phyloP scores from a whole-genome alignment of 2,329 filamentous ascomycete genomes.

The Colletotrichum sp. region DNA sequence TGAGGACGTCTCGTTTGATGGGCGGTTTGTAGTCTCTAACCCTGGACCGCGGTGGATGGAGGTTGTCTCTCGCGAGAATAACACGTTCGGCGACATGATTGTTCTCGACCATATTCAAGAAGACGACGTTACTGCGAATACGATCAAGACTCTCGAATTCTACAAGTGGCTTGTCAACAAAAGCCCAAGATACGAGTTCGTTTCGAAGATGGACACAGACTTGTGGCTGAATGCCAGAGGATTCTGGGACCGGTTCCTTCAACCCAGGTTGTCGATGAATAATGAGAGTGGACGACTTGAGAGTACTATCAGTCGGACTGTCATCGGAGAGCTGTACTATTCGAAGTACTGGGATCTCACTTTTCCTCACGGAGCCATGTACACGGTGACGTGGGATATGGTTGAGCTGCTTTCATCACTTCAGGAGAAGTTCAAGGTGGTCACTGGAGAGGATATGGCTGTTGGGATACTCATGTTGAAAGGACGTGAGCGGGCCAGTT shows the following conservation, averaged over 20 bases:
- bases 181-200: constrained; percentile 30
- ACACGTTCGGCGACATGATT: constrained; percentile 37
- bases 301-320: constrained; percentile 26
- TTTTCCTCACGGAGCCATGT: constrained; percentile 37
- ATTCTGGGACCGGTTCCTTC: constrained; percentile 34
- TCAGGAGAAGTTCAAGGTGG: constrained; percentile 27
- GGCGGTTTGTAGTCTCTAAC: constrained; percentile 35
- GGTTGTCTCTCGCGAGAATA: constrained; percentile 31
- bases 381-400: constrained; percentile 38
- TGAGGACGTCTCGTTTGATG: constrained; percentile 31
- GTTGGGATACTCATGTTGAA: constrained; percentile 32
- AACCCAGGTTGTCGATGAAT: constrained; percentile 22
- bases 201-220: constrained; percentile 38
- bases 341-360: constrained; percentile 26
- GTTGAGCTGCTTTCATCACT: constrained; percentile 29
- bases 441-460: constrained; percentile 35
- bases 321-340: constrained; percentile 34
- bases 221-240: constrained; percentile 34
- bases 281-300: constrained; percentile 7
- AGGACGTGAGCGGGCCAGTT: constrained; percentile 25
- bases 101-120: constrained; percentile 36
- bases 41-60: constrained; percentile 30
- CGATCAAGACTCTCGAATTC: constrained; percentile 37
- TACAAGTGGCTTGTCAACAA: constrained; percentile 32
- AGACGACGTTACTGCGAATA: constrained; percentile 35